Percentiles rank a stretch among this genome's conserved stretches.
phyloP scores from a whole-genome alignment of 176 grass and related monocot species.

The Lolium rigidum region DNA sequence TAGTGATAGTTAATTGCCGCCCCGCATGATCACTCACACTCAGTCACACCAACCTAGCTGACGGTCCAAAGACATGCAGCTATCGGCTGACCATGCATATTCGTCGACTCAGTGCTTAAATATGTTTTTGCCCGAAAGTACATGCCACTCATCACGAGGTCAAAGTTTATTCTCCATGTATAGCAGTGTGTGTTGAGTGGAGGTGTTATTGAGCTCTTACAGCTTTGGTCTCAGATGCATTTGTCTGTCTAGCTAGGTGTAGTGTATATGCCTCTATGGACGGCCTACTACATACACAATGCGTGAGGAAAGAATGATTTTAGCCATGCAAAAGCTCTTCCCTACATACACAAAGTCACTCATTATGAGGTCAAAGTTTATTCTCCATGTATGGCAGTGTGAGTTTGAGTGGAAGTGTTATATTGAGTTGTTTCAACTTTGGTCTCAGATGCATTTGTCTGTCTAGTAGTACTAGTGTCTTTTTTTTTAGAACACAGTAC shows the following conservation, averaged over 20 bases:
- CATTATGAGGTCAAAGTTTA: slow-evolving; percentile 44
- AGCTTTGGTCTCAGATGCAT: slow-evolving; percentile 10
- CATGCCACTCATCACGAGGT: slow-evolving; percentile 23
- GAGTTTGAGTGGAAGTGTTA: slow-evolving; percentile 41
- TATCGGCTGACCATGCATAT: slow-evolving; percentile 38
- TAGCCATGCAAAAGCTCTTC: too few species aligned
- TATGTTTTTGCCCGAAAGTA: slow-evolving; percentile 30
- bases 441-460: slow-evolving; percentile 15
- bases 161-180: slow-evolving; percentile 44
- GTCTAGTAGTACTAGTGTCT: not conserved
- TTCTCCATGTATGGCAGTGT: slow-evolving; percentile 16
- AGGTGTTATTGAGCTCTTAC: slow-evolving; percentile 21
- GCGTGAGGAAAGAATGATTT: too few species aligned
- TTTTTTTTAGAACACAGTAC: too few species aligned
- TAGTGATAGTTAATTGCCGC: slow-evolving; percentile 37
- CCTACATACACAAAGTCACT: not conserved
- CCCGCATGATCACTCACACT: slow-evolving; percentile 2
- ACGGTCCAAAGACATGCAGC: slow-evolving; percentile 23
- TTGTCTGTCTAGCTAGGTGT: slow-evolving; percentile 14
- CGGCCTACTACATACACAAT: not conserved
- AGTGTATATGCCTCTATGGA: slow-evolving; percentile 12
- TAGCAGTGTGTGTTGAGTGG: slow-evolving; percentile 38
- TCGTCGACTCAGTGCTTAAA: slow-evolving; percentile 39
- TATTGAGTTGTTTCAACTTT: slow-evolving; percentile 14
- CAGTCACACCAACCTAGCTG: slow-evolving; percentile 19